These are phyloP conservation scores for Lagenidium sp. DNA, from an alignment of 352 stramenopile genomes.

Conservation along the genomic window DNA sequence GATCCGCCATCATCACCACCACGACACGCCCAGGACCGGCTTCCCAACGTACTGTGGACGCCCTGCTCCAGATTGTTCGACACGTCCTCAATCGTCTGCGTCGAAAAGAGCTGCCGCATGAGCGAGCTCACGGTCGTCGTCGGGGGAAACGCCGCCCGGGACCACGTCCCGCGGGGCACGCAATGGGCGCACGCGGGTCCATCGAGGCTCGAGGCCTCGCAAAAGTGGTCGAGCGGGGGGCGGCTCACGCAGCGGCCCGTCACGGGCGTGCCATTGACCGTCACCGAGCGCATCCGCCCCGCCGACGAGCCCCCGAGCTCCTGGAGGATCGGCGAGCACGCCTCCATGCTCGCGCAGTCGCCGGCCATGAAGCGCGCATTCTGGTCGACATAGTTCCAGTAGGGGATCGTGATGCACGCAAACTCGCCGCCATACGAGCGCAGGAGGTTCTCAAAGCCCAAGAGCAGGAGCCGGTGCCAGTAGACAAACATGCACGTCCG, in stretches of 20 bases:
- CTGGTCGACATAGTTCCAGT: constrained; percentile 84
- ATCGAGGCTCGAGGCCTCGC: constrained; percentile 40
- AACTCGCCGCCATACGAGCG: constrained; percentile 69
- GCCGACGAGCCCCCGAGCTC: constrained; percentile 53
- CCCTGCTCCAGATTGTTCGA: constrained; percentile 60
- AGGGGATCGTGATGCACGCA: constrained; percentile 79
- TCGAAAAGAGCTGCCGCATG: constrained; percentile 59
- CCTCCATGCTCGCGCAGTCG: constrained; percentile 55
- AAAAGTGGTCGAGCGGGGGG: constrained; percentile 63
- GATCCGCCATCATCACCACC: too few species aligned
- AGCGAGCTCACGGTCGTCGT: constrained; percentile 71
- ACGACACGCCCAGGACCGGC: too few species aligned
- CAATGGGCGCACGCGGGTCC: constrained; percentile 38
- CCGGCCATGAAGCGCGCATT: constrained; percentile 62
- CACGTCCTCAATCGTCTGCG: constrained; percentile 54
- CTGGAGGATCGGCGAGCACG: constrained; percentile 57
- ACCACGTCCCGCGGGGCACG: constrained; percentile 66
- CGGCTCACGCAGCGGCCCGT: constrained; percentile 38
- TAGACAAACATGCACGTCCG: constrained; percentile 86
- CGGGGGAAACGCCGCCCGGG: constrained; percentile 31
- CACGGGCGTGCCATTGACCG: constrained; percentile 64
- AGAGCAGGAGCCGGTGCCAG: constrained; percentile 73
- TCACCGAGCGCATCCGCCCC: constrained; percentile 22
- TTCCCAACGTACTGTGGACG: constrained; percentile 56
- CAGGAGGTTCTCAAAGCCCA: constrained; percentile 85